A percentile compares a stretch with the other conserved stretches of the same genome.
Evolutionary conservation across 108 stramenopile species (phyloP).

Genomic region (Fragilaria radians): DNA sequence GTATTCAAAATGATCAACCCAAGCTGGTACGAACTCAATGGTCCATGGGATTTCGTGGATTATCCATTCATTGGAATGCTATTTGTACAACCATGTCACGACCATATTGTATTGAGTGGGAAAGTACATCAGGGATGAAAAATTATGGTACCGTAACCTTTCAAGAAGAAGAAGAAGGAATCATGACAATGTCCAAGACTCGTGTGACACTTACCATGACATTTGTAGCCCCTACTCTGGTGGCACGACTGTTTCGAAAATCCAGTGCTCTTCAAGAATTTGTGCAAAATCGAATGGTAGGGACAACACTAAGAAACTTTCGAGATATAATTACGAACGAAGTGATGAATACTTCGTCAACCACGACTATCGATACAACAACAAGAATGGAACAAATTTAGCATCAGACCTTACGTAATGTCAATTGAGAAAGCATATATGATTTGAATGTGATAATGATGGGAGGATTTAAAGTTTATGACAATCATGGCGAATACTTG

Average conservation of each 20-base stretch:
- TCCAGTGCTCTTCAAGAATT: slow-evolving; percentile 36
- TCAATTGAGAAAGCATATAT: too few relatives aligned
- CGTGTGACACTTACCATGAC: slow-evolving; percentile 53
- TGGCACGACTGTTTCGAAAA: slow-evolving; percentile 40
- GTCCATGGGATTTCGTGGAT: slow-evolving; percentile 57
- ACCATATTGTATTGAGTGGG: slow-evolving; percentile 60
- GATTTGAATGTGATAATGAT: too few relatives aligned
- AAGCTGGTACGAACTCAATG: slow-evolving; percentile 44
- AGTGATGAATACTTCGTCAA: too few relatives aligned
- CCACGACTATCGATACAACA: too few relatives aligned
- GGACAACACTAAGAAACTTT: slow-evolving; percentile 50
- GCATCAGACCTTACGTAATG: too few relatives aligned
- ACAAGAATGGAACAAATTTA: too few relatives aligned
- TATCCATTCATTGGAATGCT: slow-evolving; percentile 64
- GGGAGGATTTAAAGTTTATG: too few relatives aligned
- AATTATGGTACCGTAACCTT: slow-evolving; percentile 57
- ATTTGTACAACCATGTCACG: slow-evolving; percentile 34
- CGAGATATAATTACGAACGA: slow-evolving; percentile 41
- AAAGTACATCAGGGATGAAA: slow-evolving; percentile 56
- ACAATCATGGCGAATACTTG: too few relatives aligned
- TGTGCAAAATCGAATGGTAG: slow-evolving; percentile 58
- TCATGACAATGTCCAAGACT: slow-evolving; percentile 21
- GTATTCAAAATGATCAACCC: neutral
- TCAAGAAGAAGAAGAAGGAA: slow-evolving; percentile 1
- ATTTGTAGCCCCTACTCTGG: slow-evolving; percentile 52